These are phyloP conservation scores for Thalassiosira allenii DNA, from an alignment of 352 stramenopile genomes.

Conservation along the genomic window DNA sequence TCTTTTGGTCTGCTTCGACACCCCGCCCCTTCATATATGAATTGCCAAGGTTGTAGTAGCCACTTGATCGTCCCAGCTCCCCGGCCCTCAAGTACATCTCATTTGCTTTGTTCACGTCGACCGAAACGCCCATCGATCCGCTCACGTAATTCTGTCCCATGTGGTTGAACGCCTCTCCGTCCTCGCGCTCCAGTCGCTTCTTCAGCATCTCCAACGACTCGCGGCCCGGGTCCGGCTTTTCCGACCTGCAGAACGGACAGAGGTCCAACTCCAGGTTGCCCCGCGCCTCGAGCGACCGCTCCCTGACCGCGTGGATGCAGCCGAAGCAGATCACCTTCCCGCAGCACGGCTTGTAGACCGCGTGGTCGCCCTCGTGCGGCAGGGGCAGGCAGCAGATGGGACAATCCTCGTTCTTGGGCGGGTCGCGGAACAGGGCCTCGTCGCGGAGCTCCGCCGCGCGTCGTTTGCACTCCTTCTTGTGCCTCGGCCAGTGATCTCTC, in stretches of 20 bases:
- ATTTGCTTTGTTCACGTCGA: slow-evolving; percentile 6
- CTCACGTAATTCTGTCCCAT: not conserved
- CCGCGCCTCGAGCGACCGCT: not conserved
- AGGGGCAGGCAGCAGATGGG: slow-evolving; percentile 8
- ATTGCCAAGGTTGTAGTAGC: not conserved
- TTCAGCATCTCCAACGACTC: not conserved
- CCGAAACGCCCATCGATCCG: not conserved
- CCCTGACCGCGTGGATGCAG: not conserved
- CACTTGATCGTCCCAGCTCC: not conserved
- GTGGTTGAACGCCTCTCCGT: not conserved
- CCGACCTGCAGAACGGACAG: slow-evolving; percentile 9
- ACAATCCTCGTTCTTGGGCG: slow-evolving; percentile 10
- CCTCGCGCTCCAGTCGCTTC: slow-evolving; percentile 4
- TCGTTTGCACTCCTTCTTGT: not conserved
- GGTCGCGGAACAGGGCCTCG: slow-evolving; percentile 13
- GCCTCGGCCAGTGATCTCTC: not conserved
- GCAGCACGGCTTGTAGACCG: slow-evolving; percentile 7
- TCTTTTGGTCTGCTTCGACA: slow-evolving; percentile 7
- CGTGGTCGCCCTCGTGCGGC: not conserved
- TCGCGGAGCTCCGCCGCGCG: slow-evolving; percentile 1
- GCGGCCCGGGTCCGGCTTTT: not conserved
- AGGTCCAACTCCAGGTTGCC: not conserved
- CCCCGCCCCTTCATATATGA: not conserved
- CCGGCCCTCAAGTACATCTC: not conserved
- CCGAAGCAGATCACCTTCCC: slow-evolving; percentile 9